phyloP scores from a whole-genome alignment of 2,329 filamentous ascomycete species.

The Passalora sequoiae region DNA sequence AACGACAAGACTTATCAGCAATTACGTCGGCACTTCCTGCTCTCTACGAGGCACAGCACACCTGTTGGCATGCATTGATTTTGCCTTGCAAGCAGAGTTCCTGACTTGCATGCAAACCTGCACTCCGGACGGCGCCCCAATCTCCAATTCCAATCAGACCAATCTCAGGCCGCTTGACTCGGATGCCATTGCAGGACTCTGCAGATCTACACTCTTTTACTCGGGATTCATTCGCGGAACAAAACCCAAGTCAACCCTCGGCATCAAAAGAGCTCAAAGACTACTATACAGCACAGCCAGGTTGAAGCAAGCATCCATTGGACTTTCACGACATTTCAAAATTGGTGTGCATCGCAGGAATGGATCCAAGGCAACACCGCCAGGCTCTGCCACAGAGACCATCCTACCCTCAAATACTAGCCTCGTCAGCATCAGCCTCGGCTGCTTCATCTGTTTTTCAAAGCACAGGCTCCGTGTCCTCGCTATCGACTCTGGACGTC shows the following conservation, averaged over 20 bases:
- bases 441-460: slow-evolving; percentile 35
- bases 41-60: too few species aligned
- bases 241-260: neutral
- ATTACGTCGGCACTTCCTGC: too few species aligned
- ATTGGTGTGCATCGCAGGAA: slow-evolving; percentile 1
- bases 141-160: too few species aligned
- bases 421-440: slow-evolving; percentile 21
- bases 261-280: neutral
- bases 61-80: too few species aligned
- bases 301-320: neutral
- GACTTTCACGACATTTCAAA: neutral
- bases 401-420: slow-evolving; percentile 35
- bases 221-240: neutral
- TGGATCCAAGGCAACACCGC: slow-evolving; percentile 26
- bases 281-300: neutral
- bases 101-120: too few species aligned
- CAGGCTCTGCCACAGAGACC: slow-evolving; percentile 30
- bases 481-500: slow-evolving; percentile 30
- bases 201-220: slow-evolving; percentile 4
- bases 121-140: too few species aligned
- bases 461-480: slow-evolving; percentile 41
- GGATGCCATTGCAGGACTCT: neutral
- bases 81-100: too few species aligned
- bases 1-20: too few species aligned
- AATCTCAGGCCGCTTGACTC: neutral